A percentile compares a stretch with the other conserved stretches of the same genome.
phyloP scores from a whole-genome alignment of 2,329 filamentous ascomycete species.

The Penicillium vulpinum region DNA sequence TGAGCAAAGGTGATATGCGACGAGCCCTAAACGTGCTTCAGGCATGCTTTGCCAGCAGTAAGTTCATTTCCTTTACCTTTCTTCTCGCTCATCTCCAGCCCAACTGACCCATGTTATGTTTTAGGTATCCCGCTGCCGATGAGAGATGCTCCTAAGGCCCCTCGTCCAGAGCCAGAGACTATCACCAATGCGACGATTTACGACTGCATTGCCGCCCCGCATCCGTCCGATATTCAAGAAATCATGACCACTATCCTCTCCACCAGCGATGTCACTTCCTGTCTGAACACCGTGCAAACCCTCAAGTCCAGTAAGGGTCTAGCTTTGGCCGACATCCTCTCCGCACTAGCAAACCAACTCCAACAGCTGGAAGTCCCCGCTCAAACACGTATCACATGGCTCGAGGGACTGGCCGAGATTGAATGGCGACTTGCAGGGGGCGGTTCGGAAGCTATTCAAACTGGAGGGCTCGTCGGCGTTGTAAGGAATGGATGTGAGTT shows the following conservation, averaged over 20 bases:
- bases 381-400: conserved; percentile 86
- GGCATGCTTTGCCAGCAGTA: conserved; percentile 92
- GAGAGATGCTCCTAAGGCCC: conserved; percentile 59
- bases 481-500: conserved; percentile 84
- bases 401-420: conserved; percentile 86
- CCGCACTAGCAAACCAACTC: conserved; percentile 79
- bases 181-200: conserved; percentile 94
- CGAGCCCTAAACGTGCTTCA: conserved; percentile 92
- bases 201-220: conserved; percentile 93
- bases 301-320: conserved; percentile 83
- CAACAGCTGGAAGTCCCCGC: conserved; percentile 78
- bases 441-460: conserved; percentile 84
- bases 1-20: conserved; percentile 96
- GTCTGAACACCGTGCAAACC: conserved; percentile 81
- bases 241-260: conserved; percentile 81
- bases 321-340: conserved; percentile 90
- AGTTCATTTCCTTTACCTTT: conserved; percentile 27
- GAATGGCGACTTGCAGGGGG: conserved; percentile 89
- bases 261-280: conserved; percentile 85
- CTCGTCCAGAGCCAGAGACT: conserved; percentile 68
- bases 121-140: conserved; percentile 67
- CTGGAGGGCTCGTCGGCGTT: conserved; percentile 86
- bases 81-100: neutral
- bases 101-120: neutral
- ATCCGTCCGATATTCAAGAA: conserved; percentile 80